Evolutionary conservation across 148 eudicot genomes (phyloP).

Genomic region (Rhododendron kiyosumense): DNA sequence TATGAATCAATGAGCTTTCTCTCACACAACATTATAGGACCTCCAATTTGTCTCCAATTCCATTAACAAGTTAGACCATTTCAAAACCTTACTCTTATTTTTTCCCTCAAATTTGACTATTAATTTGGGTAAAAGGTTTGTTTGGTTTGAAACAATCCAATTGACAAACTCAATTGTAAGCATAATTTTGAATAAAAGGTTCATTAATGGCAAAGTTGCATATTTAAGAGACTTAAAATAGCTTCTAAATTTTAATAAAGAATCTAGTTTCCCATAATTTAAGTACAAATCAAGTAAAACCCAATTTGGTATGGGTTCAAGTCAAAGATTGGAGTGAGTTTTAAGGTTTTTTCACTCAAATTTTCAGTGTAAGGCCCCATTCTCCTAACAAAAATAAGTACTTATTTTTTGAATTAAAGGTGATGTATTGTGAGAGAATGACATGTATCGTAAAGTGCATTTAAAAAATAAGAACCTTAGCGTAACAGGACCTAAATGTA

Average conservation of each 20-base stretch:
- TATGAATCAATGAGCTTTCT: neutral
- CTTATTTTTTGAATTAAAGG: no score
- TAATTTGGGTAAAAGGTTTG: neutral
- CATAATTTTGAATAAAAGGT: neutral
- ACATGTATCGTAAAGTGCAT: no score
- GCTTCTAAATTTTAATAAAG: neutral
- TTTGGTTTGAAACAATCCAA: neutral
- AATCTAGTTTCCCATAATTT: neutral
- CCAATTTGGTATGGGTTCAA: neutral
- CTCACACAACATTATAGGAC: neutral
- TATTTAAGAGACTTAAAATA: neutral
- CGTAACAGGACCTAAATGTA: no score
- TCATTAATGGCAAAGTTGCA: neutral
- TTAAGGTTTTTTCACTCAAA: neutral
- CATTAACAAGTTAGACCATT: neutral
- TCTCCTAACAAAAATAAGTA: no score
- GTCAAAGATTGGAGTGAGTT: neutral
- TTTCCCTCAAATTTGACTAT: neutral
- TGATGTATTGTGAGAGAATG: no score
- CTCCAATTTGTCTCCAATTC: neutral
- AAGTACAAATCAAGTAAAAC: neutral
- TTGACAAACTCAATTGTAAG: neutral
- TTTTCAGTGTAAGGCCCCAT: neutral
- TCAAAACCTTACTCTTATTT: neutral
- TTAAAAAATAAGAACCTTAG: no score